These are phyloP conservation scores for Chimonanthus salicifolius DNA, from an alignment of 164 flowering plant species.

Conservation along the genomic window DNA sequence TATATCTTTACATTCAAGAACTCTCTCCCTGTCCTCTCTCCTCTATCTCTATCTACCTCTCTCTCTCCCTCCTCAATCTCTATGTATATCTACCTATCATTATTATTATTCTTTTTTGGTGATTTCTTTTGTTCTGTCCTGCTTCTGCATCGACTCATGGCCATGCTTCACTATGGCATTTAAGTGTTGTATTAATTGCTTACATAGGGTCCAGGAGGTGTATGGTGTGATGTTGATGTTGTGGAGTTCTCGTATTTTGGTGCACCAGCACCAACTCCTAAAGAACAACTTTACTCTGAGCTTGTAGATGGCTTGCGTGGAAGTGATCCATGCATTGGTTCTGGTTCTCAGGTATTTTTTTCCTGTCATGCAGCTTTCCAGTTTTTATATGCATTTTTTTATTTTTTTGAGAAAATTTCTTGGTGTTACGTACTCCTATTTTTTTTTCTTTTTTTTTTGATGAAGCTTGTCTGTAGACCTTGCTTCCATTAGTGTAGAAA, in stretches of 20 bases:
- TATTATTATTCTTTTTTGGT: too few species aligned
- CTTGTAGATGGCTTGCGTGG: constrained; percentile 93
- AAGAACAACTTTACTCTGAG: constrained; percentile 77
- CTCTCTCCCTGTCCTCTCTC: too few species aligned
- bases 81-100: background rate
- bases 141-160: background rate
- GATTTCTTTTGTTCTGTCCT: background rate
- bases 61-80: background rate
- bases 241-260: constrained; percentile 91
- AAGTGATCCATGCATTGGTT: constrained; percentile 74
- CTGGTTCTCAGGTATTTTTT: constrained; percentile 85
- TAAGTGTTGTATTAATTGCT: constrained; percentile 2
- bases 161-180: constrained; percentile 5
- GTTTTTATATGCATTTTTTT: background rate
- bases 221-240: constrained; percentile 97
- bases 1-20: too few species aligned
- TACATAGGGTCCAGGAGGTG: constrained; percentile 88
- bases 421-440: background rate
- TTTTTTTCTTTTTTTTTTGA: too few species aligned
- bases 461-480: too few species aligned
- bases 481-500: too few species aligned
- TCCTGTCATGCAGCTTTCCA: too few species aligned
- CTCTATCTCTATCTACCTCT: background rate
- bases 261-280: constrained; percentile 85
- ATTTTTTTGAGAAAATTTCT: background rate